Evolutionary conservation across 139 green algal species (phyloP), one percentile per base, ranked within the genome.

Genomic region (Micractinium conductrix): DNA sequence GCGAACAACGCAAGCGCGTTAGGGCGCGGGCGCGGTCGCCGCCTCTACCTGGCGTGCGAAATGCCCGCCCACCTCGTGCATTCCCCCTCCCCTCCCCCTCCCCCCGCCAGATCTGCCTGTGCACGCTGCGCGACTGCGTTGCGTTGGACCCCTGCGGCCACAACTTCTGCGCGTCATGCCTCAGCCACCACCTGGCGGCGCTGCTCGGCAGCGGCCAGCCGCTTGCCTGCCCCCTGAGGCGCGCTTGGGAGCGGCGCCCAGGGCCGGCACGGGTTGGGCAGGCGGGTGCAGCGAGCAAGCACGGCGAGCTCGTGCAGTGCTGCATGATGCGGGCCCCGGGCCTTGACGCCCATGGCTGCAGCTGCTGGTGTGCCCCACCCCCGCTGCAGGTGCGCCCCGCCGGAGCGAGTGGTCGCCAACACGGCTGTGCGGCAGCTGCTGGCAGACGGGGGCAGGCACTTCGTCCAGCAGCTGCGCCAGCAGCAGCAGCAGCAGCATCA

Each of bases 31-130:
- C n/a, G n/a, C n/a, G n/a, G n/a, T n/a, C n/a, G n/a, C n/a, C n/a
- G n/a, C n/a, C n/a, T n/a, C n/a, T n/a, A n/a, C n/a, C n/a, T n/a
- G n/a, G n/a, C n/a, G n/a, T n/a, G n/a, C n/a, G n/a, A n/a, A n/a
- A n/a, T n/a, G n/a, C n/a, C n/a, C n/a, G n/a, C n/a, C n/a, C n/a
- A n/a, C n/a, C n/a, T n/a, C n/a, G n/a, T n/a, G n/a, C n/a, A n/a
- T n/a, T n/a, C n/a, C n/a, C n/a, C n/a, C n/a, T n/a, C n/a, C n/a
- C n/a, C n/a, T n/a, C n/a, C n/a, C n/a, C n/a, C n/a, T n/a, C n/a
- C n/a, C n/a, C n/a, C n/a, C n/a, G n/a, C n/a, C n/a, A 95, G 86
- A 94, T 95, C 76, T 95, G 92, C 85, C 87, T 94, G 60, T 79
- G 74, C 40, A 88, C 88, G n/a, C 86, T 94, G 26, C 71, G 68